Evolutionary conservation across 345 rosid species (phyloP).

Genomic region (Pseudoturritis turrita): DNA sequence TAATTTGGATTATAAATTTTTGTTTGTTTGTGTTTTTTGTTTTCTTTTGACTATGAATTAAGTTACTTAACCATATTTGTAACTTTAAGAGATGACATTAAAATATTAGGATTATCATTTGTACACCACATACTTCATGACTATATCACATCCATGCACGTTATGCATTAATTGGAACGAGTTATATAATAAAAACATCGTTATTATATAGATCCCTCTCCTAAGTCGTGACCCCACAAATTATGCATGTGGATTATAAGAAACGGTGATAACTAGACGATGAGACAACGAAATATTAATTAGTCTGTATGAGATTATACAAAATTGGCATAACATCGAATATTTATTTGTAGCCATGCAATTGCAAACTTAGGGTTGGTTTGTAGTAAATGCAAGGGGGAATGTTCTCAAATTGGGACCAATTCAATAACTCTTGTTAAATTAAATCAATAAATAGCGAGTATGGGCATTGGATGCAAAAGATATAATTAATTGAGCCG

Average conservation of each 20-base stretch:
- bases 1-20: no score
- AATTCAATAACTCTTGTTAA: conserved; percentile 11
- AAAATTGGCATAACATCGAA: not conserved
- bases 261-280: conserved; percentile 3
- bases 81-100: not conserved
- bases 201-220: not conserved
- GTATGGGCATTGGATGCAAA: conserved; percentile 17
- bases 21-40: no score
- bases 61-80: no score
- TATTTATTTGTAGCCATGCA: conserved; percentile 25
- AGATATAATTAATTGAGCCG: not conserved
- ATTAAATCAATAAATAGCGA: not conserved
- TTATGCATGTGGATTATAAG: conserved; percentile 19
- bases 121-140: conserved; percentile 14
- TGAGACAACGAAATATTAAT: not conserved
- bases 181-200: conserved; percentile 3
- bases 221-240: conserved; percentile 13
- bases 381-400: conserved; percentile 29
- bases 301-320: conserved; percentile 8
- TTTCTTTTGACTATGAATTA: no score
- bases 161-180: not conserved
- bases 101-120: not conserved
- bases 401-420: conserved; percentile 29
- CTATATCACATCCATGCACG: conserved; percentile 9
- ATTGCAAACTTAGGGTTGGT: conserved; percentile 22